Base-by-base conservation (phyloP, 2,329 filamentous ascomycete species). In the Aureobasidium pullulans region DNA sequence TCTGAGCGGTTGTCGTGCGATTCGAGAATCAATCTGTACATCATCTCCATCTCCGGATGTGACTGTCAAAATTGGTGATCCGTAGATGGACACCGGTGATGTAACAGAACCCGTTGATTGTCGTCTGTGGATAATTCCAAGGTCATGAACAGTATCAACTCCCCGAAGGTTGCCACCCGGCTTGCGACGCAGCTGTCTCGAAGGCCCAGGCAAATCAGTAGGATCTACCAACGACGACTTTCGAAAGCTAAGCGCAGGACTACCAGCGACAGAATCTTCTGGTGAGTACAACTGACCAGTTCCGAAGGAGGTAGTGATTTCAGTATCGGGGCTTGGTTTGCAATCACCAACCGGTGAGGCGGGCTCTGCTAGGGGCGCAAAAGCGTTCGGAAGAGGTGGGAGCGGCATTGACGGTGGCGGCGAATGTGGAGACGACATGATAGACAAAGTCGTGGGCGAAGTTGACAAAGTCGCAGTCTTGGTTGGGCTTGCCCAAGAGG, bases 81-180 rank as follows among this genome's bases (percentile, higher is more conserved):
- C 16, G 7, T 54, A 62, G 11, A 42, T 46, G 6, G 47, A 53
- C 15, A 60, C n/a, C n/a, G 57, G 57, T 10, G 60, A 50, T 32
- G 62, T 54, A 4, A 62, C 34, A 4, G 76, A 77, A 6, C 75
- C 74, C 23, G 79, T 73, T 1, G 83, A 85, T 54, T 73, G 68
- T 36, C 74, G 73, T 47, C 76, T 75, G 29, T 71, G 70, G 2
- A 67, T 63, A 19, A 70, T 65, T 53, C 76, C 72, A 7, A 79
- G 69, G 60, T 79, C 76, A 46, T 78, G 72, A 0, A 79, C 70
- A 59, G 79, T 76, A 43, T 75, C 72, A 7, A 70, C 76, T 32
- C 73, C 75, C 56, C 76, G 73, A 37, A 80, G 69, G 66, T 80
- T 73, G 15, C 77, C 78, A 48, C 77, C 78, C 46, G 78, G 78